phyloP scores from a whole-genome alignment of 2,329 filamentous ascomycete genomes.

The Penicillium sclerotigenum region DNA sequence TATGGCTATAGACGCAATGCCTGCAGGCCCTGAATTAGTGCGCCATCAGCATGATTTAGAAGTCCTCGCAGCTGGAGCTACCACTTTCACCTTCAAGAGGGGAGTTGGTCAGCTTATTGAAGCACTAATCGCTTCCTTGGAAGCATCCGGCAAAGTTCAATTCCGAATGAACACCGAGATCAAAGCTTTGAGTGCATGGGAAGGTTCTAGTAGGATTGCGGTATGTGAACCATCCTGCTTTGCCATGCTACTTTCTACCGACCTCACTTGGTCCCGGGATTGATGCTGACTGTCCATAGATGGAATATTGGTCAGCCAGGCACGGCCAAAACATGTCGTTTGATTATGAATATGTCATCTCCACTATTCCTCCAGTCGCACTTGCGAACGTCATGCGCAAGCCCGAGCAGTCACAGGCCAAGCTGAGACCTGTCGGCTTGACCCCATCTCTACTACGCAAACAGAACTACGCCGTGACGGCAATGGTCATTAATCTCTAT shows the following conservation, averaged over 20 bases:
- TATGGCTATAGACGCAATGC: constrained; percentile 23
- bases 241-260: neutral
- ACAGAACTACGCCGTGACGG: constrained; percentile 66
- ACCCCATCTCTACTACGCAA: constrained; percentile 18
- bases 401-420: constrained; percentile 11
- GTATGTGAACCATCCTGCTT: neutral
- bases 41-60: constrained; percentile 6
- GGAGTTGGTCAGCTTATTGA: constrained; percentile 64
- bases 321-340: neutral
- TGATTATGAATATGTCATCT: constrained; percentile 32
- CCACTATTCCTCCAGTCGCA: constrained; percentile 30
- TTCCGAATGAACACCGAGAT: constrained; percentile 54
- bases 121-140: constrained; percentile 53
- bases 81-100: constrained; percentile 43
- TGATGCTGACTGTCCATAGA: constrained; percentile 14
- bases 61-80: constrained; percentile 23
- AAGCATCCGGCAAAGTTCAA: constrained; percentile 56
- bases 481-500: constrained; percentile 91
- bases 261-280: neutral
- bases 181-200: constrained; percentile 16
- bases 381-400: constrained; percentile 25
- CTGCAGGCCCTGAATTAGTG: neutral
- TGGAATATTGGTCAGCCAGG: constrained; percentile 9
- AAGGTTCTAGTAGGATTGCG: neutral
- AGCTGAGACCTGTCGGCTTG: neutral